Base-by-base conservation (phyloP, 768 basidiomycete genomes). In the Filobasidium wieringae region DNA sequence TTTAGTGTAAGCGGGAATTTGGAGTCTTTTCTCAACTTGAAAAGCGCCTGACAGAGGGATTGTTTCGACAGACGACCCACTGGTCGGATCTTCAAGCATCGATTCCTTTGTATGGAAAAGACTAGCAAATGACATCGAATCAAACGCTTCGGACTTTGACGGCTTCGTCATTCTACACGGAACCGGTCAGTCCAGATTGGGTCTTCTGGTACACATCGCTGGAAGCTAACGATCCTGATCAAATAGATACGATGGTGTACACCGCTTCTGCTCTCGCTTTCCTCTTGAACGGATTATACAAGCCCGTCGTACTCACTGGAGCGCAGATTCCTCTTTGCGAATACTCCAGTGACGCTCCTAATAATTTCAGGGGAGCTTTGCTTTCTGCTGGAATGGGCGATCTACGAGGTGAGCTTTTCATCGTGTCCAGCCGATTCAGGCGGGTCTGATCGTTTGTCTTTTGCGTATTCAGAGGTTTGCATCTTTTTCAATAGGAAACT, bases 301-400 rank as follows among this genome's bases (percentile, higher is more conserved):
- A 89, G 76, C 90, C 88, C 0, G 85, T 91, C 39, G 88, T 93
- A 58, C 64, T 92, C 30, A 93, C 88, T 0, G 92, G 91, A 12
- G 89, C 91, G 0, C 92, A 95, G 75, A 93, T 96, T 33, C 88
- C 92, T 14, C 76, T 91, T 32, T 89, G 87, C 1, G 86, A 90
- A 68, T 77, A 92, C 45, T 81, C 89, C n/a, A 95, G 92, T 65
- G 91, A 96, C 70, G 89, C 90, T 7, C 83, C 90, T 5, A 92
- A 93, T 64, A 96, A 95, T 70, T 76, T 95, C 9, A 82, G 95
- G 70, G 90, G 88, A 7, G 86, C 88, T 2, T 76, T 96, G 32
- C 83, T 85, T 15, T 84, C 93, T 52, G 90, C 91, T 15, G 91
- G 92, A 1, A 84, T 88, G 66, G 92, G 83, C 67, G 86, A 86